Evolutionary conservation across 192 early-diverging fungal genomes (phyloP), one percentile per base, ranked within the genome.

Genomic region (Backusella psychrophila): DNA sequence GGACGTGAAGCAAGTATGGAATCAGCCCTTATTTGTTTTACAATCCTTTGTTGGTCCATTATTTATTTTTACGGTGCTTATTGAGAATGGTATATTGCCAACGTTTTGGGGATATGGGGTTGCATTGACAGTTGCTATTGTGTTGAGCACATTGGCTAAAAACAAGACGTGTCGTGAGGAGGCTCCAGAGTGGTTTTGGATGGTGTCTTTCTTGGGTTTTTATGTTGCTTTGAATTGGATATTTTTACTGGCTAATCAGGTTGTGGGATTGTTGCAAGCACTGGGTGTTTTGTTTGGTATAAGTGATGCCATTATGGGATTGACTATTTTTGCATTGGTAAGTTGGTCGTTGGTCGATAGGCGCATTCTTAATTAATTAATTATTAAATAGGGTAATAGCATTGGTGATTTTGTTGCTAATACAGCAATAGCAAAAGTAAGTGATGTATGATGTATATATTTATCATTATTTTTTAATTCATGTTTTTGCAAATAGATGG

Each of bases 381-480:
- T 23, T 26, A 15, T 33, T 69, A 38, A n/a, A 65, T 71, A 89
- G 88, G 92, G 93, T 11, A 92, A 92, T 78, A 93, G 92, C 67
- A 82, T 95, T 35, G 93, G 93, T 52, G 97, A 98, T 77, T 83
- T 97, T 67, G 92, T 97, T 8, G 95, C 97, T 3, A 97, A 98
- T 77, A 86, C 95, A 31, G 92, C 91, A 29, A 92, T 98, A 65
- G 95, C 97, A n/a, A 72, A 76, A 74, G 79, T 80, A 76, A 49
- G 23, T 26, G 2, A 26, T 26, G 29, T 53, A 1, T 53, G 2
- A 21, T n/a, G n/a, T 53, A n/a, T 53, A n/a, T 53, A 21, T 53
- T 15, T 59, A 7, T 23, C 1, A 3, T n/a, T 34, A 44, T 69
- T 46, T 53, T 67, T 36, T 19, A 73, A 49, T 26, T 73, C 34